phyloP scores from a whole-genome alignment of 352 stramenopile species.

The Phytophthora sp. region DNA sequence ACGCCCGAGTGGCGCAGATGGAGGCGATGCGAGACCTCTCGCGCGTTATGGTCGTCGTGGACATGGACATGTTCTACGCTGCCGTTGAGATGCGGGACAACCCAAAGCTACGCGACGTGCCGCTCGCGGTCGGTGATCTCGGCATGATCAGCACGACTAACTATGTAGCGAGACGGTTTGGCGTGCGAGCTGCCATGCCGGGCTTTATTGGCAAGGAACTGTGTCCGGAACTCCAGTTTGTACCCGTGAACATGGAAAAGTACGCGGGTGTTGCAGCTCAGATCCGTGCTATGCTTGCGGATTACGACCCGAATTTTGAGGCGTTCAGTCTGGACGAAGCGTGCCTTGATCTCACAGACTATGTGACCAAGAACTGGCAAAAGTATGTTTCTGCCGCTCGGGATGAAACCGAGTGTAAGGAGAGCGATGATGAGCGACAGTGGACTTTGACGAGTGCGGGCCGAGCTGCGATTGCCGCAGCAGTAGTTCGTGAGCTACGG shows the following conservation, averaged over 20 bases:
- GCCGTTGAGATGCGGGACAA: conserved; percentile 95
- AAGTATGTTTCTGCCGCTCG: conserved; percentile 36
- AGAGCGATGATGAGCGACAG: conserved; percentile 4
- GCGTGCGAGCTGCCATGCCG: conserved; percentile 96
- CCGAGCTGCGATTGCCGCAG: conserved; percentile 46
- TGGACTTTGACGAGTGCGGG: conserved; percentile 18
- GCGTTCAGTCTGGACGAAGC: conserved; percentile 95
- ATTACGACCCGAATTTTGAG: conserved; percentile 94
- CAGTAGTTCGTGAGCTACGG: conserved; percentile 87
- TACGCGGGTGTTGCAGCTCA: conserved; percentile 84
- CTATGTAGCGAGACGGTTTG: conserved; percentile 94
- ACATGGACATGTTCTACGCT: conserved; percentile 99
- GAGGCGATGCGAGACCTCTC: conserved; percentile 64
- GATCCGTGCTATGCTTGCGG: conserved; percentile 85
- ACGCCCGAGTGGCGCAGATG: conserved; percentile 52
- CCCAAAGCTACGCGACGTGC: conserved; percentile 85
- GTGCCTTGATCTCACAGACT: conserved; percentile 94
- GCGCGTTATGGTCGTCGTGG: conserved; percentile 88
- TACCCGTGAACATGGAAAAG: conserved; percentile 91
- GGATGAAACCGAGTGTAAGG: conserved; percentile 20
- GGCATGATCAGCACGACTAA: conserved; percentile 97
- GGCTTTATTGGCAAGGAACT: conserved; percentile 96
- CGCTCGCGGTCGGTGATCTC: conserved; percentile 92
- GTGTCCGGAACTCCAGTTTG: conserved; percentile 93
- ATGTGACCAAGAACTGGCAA: conserved; percentile 70